Evolutionary conservation across 208 protist species (phyloP).

Genomic region (Leishmania martiniquensis): DNA sequence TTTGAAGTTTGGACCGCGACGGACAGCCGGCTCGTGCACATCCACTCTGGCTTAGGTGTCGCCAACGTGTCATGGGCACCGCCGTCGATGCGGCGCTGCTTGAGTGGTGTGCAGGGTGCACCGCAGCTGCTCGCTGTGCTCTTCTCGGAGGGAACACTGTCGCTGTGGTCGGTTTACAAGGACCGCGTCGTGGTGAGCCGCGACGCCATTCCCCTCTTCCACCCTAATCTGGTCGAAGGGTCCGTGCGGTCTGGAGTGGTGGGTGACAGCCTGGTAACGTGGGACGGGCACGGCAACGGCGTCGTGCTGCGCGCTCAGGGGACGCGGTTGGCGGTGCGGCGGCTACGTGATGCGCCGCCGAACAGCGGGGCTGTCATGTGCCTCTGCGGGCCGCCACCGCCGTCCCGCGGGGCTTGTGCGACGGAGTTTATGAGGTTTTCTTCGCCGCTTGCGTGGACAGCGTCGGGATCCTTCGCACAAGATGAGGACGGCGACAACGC

Average conservation of each 20-base stretch:
- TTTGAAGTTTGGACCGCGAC: constrained; percentile 87
- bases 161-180: constrained; percentile 81
- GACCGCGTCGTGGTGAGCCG: constrained; percentile 74
- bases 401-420: constrained; percentile 2
- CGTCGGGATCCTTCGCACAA: constrained; percentile 5
- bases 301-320: constrained; percentile 35
- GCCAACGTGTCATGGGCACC: constrained; percentile 79
- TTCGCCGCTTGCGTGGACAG: constrained; percentile 20
- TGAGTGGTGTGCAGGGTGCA: constrained; percentile 61
- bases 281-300: constrained; percentile 52
- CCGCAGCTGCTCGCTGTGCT: constrained; percentile 76
- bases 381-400: constrained; percentile 22
- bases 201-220: constrained; percentile 56
- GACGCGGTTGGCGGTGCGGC: constrained; percentile 29
- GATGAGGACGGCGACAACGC: background rate
- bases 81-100: constrained; percentile 45
- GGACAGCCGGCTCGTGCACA: constrained; percentile 65
- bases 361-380: constrained; percentile 33
- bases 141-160: constrained; percentile 73
- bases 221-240: constrained; percentile 30
- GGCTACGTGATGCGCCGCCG: constrained; percentile 37
- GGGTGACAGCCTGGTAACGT: constrained; percentile 41
- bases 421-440: constrained; percentile 29
- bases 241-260: constrained; percentile 43
- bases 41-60: constrained; percentile 74